Percentiles rank a stretch among this genome's conserved stretches.
Evolutionary conservation across 2,329 filamentous ascomycete species (phyloP).

Genomic region (Escovopsis sp.): DNA sequence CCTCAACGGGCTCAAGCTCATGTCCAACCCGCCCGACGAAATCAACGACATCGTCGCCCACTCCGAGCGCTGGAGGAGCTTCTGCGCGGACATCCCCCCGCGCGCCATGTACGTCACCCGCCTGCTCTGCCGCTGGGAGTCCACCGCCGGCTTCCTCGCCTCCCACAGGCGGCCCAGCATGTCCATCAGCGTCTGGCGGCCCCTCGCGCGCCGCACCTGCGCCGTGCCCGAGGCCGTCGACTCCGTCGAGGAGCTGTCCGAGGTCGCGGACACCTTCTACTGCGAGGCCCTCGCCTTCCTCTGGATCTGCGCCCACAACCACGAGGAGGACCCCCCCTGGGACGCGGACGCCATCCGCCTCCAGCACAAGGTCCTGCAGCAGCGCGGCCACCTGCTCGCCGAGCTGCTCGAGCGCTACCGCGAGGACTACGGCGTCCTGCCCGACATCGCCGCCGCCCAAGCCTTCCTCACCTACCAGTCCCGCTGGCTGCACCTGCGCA

Average conservation of each 20-base stretch:
- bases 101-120: constrained; percentile 11
- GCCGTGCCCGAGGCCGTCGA: constrained; percentile 5
- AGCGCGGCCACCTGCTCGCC: constrained; percentile 5
- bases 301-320: constrained; percentile 8
- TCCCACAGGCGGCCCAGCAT: constrained; percentile 9
- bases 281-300: constrained; percentile 11
- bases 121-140: constrained; percentile 11
- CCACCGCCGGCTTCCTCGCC: constrained; percentile 9
- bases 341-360: constrained; percentile 5
- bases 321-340: constrained; percentile 8
- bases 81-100: constrained; percentile 5
- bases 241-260: constrained; percentile 8
- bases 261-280: constrained; percentile 10
- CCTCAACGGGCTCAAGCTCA: constrained; percentile 16
- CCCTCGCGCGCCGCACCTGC: constrained; percentile 6
- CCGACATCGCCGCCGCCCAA: neutral
- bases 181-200: constrained; percentile 8
- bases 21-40: constrained; percentile 14
- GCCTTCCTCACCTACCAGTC: constrained; percentile 4
- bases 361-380: constrained; percentile 9
- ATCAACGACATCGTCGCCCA: constrained; percentile 7
- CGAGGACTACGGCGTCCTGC: neutral
- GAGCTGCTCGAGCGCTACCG: constrained; percentile 5
- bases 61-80: constrained; percentile 8
- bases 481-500: constrained; percentile 6